These are phyloP conservation scores for Infundibulicybe gibba DNA, from an alignment of 768 basidiomycete genomes.

Conservation along the genomic window DNA sequence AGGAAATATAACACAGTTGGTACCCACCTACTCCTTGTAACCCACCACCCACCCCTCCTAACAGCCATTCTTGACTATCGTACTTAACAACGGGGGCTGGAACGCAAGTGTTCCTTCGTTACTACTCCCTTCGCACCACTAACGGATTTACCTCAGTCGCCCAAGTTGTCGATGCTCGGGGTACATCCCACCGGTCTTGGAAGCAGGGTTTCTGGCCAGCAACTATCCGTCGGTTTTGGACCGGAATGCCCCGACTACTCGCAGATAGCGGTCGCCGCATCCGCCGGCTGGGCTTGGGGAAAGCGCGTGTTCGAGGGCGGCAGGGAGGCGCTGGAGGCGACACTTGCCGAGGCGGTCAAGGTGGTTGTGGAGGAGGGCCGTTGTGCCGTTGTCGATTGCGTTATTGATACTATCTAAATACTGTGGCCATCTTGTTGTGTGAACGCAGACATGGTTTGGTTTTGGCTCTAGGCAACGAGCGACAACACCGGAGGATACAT, in stretches of 20 bases:
- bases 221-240: conserved; percentile 63
- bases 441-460: too few relatives aligned
- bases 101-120: conserved; percentile 29
- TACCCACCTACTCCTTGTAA: not conserved
- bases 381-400: conserved; percentile 65
- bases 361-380: conserved; percentile 55
- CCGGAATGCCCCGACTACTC: conserved; percentile 58
- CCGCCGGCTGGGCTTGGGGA: conserved; percentile 65
- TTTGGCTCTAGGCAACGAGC: too few relatives aligned
- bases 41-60: not conserved
- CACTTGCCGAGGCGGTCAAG: conserved; percentile 46
- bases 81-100: conserved; percentile 75
- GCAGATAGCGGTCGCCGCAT: conserved; percentile 63
- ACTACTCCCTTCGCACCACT: not conserved
- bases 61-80: conserved; percentile 67
- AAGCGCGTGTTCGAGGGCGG: conserved; percentile 28
- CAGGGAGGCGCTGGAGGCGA: conserved; percentile 24
- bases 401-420: conserved; percentile 33
- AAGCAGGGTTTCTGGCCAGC: conserved; percentile 35
- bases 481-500: too few relatives aligned
- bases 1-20: conserved; percentile 61
- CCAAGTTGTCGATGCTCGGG: conserved; percentile 60
- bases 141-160: conserved; percentile 34
- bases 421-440: too few relatives aligned
- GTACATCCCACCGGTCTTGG: conserved; percentile 61